Conservation (phyloP, 2,329 filamentous ascomycete species). For the Cercospora sp. region DNA sequence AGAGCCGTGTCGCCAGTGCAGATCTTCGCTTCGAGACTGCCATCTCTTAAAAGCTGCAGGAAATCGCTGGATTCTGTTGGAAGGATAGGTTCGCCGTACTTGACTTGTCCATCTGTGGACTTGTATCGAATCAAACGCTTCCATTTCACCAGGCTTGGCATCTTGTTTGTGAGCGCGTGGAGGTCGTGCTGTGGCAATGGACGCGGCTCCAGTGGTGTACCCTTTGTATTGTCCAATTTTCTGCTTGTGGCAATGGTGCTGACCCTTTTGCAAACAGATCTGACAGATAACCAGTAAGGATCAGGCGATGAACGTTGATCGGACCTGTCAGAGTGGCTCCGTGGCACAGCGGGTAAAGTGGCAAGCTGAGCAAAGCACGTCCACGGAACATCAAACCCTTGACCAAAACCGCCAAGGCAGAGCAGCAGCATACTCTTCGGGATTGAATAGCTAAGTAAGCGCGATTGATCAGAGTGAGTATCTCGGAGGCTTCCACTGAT, state of each 20-base stretch:
- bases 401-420: not conserved
- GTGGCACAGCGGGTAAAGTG: not conserved
- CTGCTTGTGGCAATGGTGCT: not conserved
- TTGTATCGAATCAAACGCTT: conserved; percentile 70
- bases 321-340: not conserved
- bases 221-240: not conserved
- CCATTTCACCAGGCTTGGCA: conserved; percentile 18
- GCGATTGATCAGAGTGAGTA: not conserved
- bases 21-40: conserved; percentile 51
- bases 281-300: not conserved
- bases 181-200: not conserved
- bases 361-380: not conserved
- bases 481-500: not conserved
- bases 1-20: conserved; percentile 50
- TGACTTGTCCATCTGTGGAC: conserved; percentile 66
- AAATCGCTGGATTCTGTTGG: conserved; percentile 30
- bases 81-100: conserved; percentile 71
- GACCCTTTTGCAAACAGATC: not conserved
- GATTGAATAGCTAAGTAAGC: not conserved
- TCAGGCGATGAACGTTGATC: not conserved
- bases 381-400: not conserved
- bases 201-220: not conserved
- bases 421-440: not conserved
- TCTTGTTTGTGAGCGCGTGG: not conserved
- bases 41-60: conserved; percentile 22